Base-by-base conservation (phyloP, 257 asterid species). In the Nicotiana undulata region DNA sequence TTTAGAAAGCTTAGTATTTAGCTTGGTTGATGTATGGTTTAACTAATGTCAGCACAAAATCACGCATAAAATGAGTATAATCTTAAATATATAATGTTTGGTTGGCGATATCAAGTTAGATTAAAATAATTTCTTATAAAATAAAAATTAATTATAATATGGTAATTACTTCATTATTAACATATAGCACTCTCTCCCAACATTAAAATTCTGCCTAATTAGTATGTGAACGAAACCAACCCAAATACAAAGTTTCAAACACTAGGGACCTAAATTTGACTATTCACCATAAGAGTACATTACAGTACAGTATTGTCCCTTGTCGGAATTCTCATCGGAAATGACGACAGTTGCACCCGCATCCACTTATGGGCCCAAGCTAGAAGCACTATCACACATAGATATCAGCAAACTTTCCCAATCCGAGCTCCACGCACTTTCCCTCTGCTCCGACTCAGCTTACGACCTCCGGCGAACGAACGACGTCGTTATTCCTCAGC, bases 391-490 rank as follows among this genome's bases (percentile, higher is more conserved):
- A 56, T 85, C 85, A 7, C 86, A 83, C 61, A 83, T 93, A 56
- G 92, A 94, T 86, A 82, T 94, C 81, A 82, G 72, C 63, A 82
- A 82, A 67, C 85, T 94, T 3, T 86, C 98, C 15, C 99, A 95
- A 85, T 90, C 93, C n/a, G 98, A 95, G 83, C 88, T 95, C 76
- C 90, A 82, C 64, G 88, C 94, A 81, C 98, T 93, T 32, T 93
- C 97, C 63, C 74, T 80, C 22, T 87, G 93, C 88, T 89, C 97
- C 82, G 83, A 78, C 76, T 89, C 91, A 56, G 84, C 91, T 66
- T 89, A 85, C 84, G 88, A 89, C 81, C 85, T 86, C 22, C 85
- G 83, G 17, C 86, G 84, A 15, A 68, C 86, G 9, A 93, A 91
- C 83, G 97, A 92, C 83, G 85, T 85, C 80, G 93, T 93, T 6